Conservation (phyloP, 2,329 filamentous ascomycete genomes). For the Iodosphaeria phyllophila region DNA sequence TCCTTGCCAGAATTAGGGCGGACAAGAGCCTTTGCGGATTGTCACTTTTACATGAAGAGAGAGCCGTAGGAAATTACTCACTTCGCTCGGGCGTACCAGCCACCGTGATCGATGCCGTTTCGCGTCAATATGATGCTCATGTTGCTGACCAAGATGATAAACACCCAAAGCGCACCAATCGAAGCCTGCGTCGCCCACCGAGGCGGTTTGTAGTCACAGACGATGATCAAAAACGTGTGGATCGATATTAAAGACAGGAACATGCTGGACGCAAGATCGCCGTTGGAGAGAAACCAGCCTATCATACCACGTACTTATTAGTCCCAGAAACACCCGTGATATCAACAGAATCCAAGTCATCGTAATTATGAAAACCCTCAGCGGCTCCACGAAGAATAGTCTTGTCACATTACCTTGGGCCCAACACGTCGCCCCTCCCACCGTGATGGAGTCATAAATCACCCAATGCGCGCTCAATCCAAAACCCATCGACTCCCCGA, state of each 20-base stretch:
- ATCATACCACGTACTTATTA: no score
- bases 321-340: no score
- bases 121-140: neutral
- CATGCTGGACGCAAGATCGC: neutral
- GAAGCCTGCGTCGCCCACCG: neutral
- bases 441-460: neutral
- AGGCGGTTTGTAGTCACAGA: neutral
- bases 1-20: neutral
- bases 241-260: neutral
- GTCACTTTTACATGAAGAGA: neutral
- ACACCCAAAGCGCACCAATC: neutral
- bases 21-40: no score
- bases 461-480: neutral
- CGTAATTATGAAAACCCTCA: no score
- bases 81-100: slow-evolving; percentile 36
- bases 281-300: slow-evolving; percentile 1
- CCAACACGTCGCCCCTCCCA: neutral
- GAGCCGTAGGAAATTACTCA: neutral
- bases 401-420: no score
- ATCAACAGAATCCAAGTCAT: no score
- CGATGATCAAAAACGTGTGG: neutral
- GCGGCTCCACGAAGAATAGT: no score
- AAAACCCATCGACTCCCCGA: neutral
- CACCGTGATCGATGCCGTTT: slow-evolving; percentile 37
- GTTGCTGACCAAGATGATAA: neutral